Base-by-base conservation (phyloP, 345 rosid species). In the Geranium rotundifolium region DNA sequence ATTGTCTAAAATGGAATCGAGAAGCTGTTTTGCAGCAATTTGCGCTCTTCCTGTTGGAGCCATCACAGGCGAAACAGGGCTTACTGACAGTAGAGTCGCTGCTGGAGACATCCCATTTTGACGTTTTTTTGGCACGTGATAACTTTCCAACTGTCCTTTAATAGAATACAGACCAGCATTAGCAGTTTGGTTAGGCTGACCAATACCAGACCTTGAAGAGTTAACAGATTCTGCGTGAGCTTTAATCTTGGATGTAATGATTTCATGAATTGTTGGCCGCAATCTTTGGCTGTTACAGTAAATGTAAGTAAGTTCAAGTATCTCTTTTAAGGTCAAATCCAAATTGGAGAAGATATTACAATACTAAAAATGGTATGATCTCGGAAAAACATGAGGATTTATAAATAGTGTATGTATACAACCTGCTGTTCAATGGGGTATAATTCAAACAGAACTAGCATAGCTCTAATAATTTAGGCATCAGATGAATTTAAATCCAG, bases 11-110 rank as follows among this genome's bases (percentile, higher is more conserved):
- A 88, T 79, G 67, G 96, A 90, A 84, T 88, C 85, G 67, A 93
- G 95, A 75, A 93, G 96, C 72, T 86, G 95, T 73, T 77, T 90
- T 29, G 96, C 85, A 61, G 97, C 83, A 75, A 74, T 73, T 81
- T 93, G 99, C 54, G 96, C 97, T 78, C 83, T 93, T 63, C 99
- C 99, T 64, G 80, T 71, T 70, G 99, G 99, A 76, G 95, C 95
- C 99, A 93, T 90, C 65, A 86, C 77, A 59, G 95, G 81, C 1
- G 99, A 93, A 62, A 90, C 99, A 62, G 99, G 99, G 77, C 97
- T 93, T 70, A 86, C 95, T 69, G 97, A 85, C 75, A 82, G 71
- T 67, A 90, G 81, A 69, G 82, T 77, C 63, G 82, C 93, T 65
- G 80, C 80, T 19, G 74, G 69, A 55, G 87, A 77, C 69, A 79